Evolutionary conservation across 805 yeast species (phyloP).

Genomic region (Scheffersomyces spartinae): DNA sequence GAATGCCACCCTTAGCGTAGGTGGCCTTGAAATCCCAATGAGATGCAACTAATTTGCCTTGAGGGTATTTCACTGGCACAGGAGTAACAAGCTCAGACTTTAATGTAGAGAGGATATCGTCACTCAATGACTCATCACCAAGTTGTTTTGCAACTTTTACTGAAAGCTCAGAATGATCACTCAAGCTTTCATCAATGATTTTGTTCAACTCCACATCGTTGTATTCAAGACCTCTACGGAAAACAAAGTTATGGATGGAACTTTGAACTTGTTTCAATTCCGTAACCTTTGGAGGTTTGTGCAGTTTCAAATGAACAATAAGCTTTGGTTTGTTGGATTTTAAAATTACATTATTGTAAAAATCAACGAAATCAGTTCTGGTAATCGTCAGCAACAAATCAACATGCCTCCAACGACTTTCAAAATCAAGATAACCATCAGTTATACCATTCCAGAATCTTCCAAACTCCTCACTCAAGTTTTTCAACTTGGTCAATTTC

Average conservation of each 20-base stretch:
- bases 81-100: slow-evolving; percentile 11
- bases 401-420: slow-evolving; percentile 45
- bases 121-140: slow-evolving; percentile 5
- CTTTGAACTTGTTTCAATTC: slow-evolving; percentile 11
- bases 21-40: slow-evolving; percentile 47
- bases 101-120: too few relatives aligned
- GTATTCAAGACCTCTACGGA: slow-evolving; percentile 9
- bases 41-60: slow-evolving; percentile 33
- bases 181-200: too few relatives aligned
- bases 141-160: too few relatives aligned
- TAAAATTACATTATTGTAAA: slow-evolving; percentile 36
- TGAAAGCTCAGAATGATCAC: too few relatives aligned
- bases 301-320: slow-evolving; percentile 57
- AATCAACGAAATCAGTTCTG: slow-evolving; percentile 44
- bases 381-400: slow-evolving; percentile 40
- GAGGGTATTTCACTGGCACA: slow-evolving; percentile 32
- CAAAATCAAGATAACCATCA: slow-evolving; percentile 72
- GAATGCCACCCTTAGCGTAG: too few relatives aligned
- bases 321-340: slow-evolving; percentile 24
- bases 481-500: slow-evolving; percentile 63
- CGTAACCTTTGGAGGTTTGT: slow-evolving; percentile 12
- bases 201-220: slow-evolving; percentile 1
- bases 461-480: slow-evolving; percentile 63
- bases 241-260: slow-evolving; percentile 16
- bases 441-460: slow-evolving; percentile 58